Evolutionary conservation across 176 grass and related monocot species (phyloP).

Genomic region (Rhynchospora pubera): DNA sequence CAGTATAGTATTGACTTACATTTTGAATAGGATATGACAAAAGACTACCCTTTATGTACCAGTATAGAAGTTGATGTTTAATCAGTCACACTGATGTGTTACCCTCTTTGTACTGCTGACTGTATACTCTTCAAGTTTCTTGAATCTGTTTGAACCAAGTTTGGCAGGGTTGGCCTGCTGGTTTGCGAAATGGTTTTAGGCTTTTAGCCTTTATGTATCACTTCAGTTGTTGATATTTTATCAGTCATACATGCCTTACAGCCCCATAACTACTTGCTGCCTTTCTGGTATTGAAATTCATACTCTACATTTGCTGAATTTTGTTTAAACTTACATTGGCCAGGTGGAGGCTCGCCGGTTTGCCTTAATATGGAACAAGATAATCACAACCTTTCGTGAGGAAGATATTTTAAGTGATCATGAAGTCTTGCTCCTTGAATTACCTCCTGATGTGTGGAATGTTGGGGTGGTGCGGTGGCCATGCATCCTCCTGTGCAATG

Average conservation of each 20-base stretch:
- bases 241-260: too few species aligned
- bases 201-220: too few species aligned
- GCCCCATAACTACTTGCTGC: too few species aligned
- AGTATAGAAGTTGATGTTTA: neutral
- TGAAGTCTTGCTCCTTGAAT: conserved; percentile 70
- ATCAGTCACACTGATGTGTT: neutral
- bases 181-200: too few species aligned
- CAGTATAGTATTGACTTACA: neutral
- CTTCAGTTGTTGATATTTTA: too few species aligned
- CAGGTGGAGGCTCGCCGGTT: conserved; percentile 55
- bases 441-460: conserved; percentile 73
- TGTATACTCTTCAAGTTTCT: neutral
- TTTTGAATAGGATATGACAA: neutral
- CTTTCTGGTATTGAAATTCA: too few species aligned
- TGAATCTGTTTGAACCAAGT: too few species aligned
- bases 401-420: conserved; percentile 85
- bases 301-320: conserved; percentile 2
- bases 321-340: neutral
- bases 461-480: conserved; percentile 92
- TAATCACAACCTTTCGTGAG: conserved; percentile 77
- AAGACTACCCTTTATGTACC: neutral
- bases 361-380: conserved; percentile 92
- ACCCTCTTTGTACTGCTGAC: neutral
- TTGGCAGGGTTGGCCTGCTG: too few species aligned
- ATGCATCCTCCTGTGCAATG: conserved; percentile 87